phyloP scores from a whole-genome alignment of 495 filamentous ascomycete genomes.

The Aspergillus campestris region DNA sequence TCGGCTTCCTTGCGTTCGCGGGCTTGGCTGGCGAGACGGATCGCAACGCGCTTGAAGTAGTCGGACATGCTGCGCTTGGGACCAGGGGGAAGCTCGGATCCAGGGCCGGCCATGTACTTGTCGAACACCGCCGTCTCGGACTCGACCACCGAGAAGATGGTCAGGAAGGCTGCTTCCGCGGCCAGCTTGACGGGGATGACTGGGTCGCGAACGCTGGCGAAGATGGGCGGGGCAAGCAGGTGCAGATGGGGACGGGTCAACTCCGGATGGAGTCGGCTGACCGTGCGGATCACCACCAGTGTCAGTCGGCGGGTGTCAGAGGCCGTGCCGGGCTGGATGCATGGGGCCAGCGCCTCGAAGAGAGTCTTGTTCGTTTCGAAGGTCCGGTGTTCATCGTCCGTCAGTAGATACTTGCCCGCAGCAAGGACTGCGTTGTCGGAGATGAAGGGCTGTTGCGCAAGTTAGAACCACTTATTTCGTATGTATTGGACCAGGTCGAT shows the following conservation, averaged over 20 bases:
- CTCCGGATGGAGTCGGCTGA: conserved; percentile 67
- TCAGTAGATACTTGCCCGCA: conserved; percentile 88
- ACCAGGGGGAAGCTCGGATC: conserved; percentile 51
- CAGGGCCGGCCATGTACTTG: conserved; percentile 66
- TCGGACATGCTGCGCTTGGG: conserved; percentile 88
- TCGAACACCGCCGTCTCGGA: conserved; percentile 82
- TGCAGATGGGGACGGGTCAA: conserved; percentile 69
- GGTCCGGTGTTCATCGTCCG: conserved; percentile 38
- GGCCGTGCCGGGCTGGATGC: conserved; percentile 67
- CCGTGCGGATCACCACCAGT: conserved; percentile 81
- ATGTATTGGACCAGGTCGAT: neutral
- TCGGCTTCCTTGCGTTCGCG: conserved; percentile 84
- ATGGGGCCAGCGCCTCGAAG: conserved; percentile 63
- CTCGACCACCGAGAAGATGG: conserved; percentile 88
- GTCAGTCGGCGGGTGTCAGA: conserved; percentile 78
- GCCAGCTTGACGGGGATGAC: conserved; percentile 96
- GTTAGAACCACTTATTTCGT: conserved; percentile 9
- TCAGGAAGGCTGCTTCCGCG: conserved; percentile 87
- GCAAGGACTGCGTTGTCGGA: conserved; percentile 87
- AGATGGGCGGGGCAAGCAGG: conserved; percentile 72
- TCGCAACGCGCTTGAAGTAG: conserved; percentile 89
- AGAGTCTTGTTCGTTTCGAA: conserved; percentile 66
- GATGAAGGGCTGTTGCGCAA: conserved; percentile 54
- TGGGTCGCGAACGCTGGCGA: conserved; percentile 80
- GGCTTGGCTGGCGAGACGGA: conserved; percentile 73